These are phyloP conservation scores for Arthrinium phaeospermum DNA, from an alignment of 2,329 filamentous ascomycete species.

Conservation along the genomic window DNA sequence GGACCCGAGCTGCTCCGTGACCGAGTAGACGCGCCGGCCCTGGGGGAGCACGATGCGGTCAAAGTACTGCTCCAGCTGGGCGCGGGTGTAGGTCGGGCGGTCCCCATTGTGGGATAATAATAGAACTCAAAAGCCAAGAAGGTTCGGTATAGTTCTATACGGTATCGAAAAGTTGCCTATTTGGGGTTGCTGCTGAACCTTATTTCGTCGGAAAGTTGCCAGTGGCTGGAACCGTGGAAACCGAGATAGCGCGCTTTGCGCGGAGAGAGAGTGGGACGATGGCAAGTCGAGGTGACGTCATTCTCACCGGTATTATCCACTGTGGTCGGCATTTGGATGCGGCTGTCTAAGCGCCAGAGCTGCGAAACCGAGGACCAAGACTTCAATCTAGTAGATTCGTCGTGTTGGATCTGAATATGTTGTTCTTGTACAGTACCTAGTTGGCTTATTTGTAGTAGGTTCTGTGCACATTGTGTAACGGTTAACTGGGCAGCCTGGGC, in stretches of 20 bases:
- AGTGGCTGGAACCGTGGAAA: background rate
- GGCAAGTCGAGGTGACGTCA: background rate
- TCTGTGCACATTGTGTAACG: background rate
- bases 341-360: background rate
- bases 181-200: background rate
- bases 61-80: constrained; percentile 30
- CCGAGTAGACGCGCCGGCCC: constrained; percentile 22
- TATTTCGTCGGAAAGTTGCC: background rate
- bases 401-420: background rate
- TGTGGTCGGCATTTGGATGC: background rate
- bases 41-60: constrained; percentile 30
- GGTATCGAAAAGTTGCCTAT: background rate
- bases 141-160: background rate
- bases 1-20: constrained; percentile 18
- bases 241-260: background rate
- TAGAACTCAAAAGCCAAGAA: background rate
- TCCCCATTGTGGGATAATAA: constrained; percentile 25
- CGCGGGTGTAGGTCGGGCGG: constrained; percentile 27
- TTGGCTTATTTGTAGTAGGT: background rate
- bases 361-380: background rate
- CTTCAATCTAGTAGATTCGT: background rate
- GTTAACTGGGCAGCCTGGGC: background rate
- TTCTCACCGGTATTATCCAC: constrained; percentile 1
- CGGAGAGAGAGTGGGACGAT: background rate
- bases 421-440: fast-evolving